A percentile compares a stretch with the other conserved stretches of the same genome.
These are phyloP conservation scores for Sporisorium graminicola DNA, from an alignment of 1,284 basidiomycete species.

Conservation along the genomic window DNA sequence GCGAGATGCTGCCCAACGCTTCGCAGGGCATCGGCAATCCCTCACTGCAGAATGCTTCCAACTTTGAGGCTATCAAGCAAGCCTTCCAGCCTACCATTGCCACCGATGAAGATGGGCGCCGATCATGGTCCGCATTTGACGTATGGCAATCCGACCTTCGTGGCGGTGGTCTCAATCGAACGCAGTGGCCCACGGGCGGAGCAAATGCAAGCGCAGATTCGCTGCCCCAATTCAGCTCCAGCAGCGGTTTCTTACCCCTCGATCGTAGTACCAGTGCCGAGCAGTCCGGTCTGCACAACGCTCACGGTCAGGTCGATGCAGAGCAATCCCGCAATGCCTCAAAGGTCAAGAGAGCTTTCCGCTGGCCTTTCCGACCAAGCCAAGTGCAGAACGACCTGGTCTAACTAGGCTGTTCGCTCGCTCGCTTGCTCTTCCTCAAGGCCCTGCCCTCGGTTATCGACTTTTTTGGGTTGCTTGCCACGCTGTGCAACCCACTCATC, in stretches of 20 bases:
- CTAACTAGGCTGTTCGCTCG: neutral
- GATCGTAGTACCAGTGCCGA: conserved; percentile 44
- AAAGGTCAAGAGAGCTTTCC: conserved; percentile 53
- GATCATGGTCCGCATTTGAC: conserved; percentile 62
- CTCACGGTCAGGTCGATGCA: conserved; percentile 11
- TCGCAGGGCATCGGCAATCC: conserved; percentile 30
- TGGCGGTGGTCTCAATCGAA: conserved; percentile 21
- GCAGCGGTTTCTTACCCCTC: conserved; percentile 38
- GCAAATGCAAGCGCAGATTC: conserved; percentile 47
- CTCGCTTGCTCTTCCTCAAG: neutral
- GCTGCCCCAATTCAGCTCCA: conserved; percentile 36
- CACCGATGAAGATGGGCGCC: conserved; percentile 56
- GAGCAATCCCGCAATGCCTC: conserved; percentile 38
- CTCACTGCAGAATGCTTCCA: conserved; percentile 43
- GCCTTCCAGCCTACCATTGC: conserved; percentile 55
- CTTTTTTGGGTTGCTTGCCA: conserved; percentile 2
- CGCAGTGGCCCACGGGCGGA: conserved; percentile 30
- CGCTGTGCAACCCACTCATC: conserved; percentile 9
- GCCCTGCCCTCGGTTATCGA: neutral
- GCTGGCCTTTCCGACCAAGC: conserved; percentile 52
- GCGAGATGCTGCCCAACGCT: conserved; percentile 18
- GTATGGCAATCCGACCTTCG: conserved; percentile 54
- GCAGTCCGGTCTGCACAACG: conserved; percentile 11
- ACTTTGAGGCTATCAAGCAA: conserved; percentile 58
- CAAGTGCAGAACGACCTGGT: conserved; percentile 44